A percentile compares a stretch with the other conserved stretches of the same genome.
Conservation (phyloP, 1,284 basidiomycete species). For the Fomitopsis palustris region DNA sequence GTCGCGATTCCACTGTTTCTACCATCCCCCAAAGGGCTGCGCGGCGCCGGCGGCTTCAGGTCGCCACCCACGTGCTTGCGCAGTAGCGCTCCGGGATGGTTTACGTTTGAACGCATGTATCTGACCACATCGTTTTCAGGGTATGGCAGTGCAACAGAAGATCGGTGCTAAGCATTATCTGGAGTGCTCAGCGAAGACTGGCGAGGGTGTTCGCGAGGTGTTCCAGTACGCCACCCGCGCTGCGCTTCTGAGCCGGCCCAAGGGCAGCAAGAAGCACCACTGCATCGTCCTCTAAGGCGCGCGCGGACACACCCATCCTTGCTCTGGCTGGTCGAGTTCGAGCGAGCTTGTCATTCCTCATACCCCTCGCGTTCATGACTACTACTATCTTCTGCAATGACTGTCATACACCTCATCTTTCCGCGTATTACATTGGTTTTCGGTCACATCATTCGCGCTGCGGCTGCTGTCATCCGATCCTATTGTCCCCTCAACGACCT, state of each 20-base stretch:
- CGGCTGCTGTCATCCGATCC: conserved; percentile 10
- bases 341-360: conserved; percentile 17
- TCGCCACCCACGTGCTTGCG: conserved; percentile 5
- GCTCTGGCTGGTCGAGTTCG: conserved; percentile 6
- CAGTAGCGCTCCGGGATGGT: conserved; percentile 2
- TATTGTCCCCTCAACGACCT: conserved; percentile 8
- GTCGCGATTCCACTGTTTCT: conserved; percentile 11
- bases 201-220: conserved; percentile 73
- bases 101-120: background rate
- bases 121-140: conserved; percentile 35
- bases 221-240: conserved; percentile 74
- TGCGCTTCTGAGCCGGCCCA: conserved; percentile 46
- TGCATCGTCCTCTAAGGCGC: conserved; percentile 51
- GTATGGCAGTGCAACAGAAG: conserved; percentile 70
- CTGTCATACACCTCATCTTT: conserved; percentile 26
- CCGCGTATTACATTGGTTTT: conserved; percentile 24
- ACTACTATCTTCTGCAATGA: conserved; percentile 29
- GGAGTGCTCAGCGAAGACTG: conserved; percentile 72
- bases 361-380: conserved; percentile 27
- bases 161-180: conserved; percentile 74
- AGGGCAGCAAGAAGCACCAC: conserved; percentile 34
- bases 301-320: background rate
- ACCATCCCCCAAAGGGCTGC: background rate
- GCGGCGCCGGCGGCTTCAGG: background rate
- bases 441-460: conserved; percentile 16